Evolutionary conservation across 768 basidiomycete species (phyloP).

Genomic region (Amanita muscaria): DNA sequence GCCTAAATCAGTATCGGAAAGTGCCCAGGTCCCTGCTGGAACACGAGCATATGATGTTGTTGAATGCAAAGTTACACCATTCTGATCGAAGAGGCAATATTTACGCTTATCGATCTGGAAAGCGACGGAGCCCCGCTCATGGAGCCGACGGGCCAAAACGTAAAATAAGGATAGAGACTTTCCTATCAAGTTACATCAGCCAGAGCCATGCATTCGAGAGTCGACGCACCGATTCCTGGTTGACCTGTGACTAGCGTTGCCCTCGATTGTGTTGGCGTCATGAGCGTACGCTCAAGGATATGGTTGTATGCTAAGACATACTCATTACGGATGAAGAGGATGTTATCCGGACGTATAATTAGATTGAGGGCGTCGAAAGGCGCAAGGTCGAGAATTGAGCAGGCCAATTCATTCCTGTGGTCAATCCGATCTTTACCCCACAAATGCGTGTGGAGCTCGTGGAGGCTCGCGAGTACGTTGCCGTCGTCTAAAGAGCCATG

Average conservation of each 20-base stretch:
- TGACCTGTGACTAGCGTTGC: conserved; percentile 9
- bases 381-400: conserved; percentile 11
- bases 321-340: conserved; percentile 10
- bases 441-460: conserved; percentile 9
- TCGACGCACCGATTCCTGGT: conserved; percentile 9
- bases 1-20: background rate
- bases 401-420: conserved; percentile 3
- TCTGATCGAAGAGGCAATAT: background rate
- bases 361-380: conserved; percentile 8
- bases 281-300: conserved; percentile 1
- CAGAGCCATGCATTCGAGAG: conserved; percentile 2
- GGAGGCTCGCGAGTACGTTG: conserved; percentile 1
- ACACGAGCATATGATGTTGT: background rate
- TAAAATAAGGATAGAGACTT: conserved; percentile 9
- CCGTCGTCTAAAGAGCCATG: background rate
- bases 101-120: conserved; percentile 5
- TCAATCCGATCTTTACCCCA: conserved; percentile 8
- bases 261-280: background rate
- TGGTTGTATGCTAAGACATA: conserved; percentile 9
- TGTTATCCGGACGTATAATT: conserved; percentile 4
- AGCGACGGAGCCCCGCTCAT: conserved; percentile 5
- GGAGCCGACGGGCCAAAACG: conserved; percentile 7
- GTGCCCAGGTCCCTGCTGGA: conserved; percentile 1
- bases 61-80: background rate
- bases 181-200: conserved; percentile 8